These are phyloP conservation scores for Fomitopsis betulina DNA, from an alignment of 1,284 basidiomycete species.

Conservation along the genomic window DNA sequence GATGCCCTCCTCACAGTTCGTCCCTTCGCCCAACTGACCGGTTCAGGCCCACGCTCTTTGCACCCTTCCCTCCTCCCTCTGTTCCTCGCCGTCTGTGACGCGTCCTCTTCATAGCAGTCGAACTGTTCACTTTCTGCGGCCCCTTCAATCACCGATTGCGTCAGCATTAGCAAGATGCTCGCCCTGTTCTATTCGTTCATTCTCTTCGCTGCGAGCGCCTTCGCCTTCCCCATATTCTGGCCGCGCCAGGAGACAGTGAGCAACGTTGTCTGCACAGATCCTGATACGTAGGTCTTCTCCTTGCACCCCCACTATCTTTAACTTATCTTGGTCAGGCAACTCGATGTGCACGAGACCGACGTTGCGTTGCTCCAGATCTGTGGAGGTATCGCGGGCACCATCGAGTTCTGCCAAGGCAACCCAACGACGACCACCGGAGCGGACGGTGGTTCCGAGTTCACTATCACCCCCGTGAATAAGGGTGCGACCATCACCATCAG, in stretches of 20 bases:
- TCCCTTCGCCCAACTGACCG: background rate
- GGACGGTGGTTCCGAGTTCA: constrained; percentile 24
- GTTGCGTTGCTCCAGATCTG: constrained; percentile 30
- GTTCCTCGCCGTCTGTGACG: constrained; percentile 1
- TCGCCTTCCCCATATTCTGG: constrained; percentile 4
- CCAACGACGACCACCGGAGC: constrained; percentile 26
- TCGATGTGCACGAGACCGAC: constrained; percentile 29
- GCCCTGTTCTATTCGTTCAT: background rate
- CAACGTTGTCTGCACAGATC: constrained; percentile 4
- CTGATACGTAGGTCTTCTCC: constrained; percentile 9
- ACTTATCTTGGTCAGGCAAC: constrained; percentile 13
- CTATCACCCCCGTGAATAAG: constrained; percentile 23
- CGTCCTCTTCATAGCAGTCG: background rate
- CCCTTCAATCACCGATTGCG: background rate
- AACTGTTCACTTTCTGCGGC: background rate
- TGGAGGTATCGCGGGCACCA: constrained; percentile 28
- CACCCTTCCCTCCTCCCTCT: background rate
- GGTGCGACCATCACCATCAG: constrained; percentile 29
- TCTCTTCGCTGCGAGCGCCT: background rate
- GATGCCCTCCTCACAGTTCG: background rate
- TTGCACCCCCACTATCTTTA: background rate
- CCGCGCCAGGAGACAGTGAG: background rate
- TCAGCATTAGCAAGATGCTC: background rate
- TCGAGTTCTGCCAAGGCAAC: constrained; percentile 28
- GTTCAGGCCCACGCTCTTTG: background rate